phyloP scores from a whole-genome alignment of 345 rosid genomes.

The Brassica rapa region DNA sequence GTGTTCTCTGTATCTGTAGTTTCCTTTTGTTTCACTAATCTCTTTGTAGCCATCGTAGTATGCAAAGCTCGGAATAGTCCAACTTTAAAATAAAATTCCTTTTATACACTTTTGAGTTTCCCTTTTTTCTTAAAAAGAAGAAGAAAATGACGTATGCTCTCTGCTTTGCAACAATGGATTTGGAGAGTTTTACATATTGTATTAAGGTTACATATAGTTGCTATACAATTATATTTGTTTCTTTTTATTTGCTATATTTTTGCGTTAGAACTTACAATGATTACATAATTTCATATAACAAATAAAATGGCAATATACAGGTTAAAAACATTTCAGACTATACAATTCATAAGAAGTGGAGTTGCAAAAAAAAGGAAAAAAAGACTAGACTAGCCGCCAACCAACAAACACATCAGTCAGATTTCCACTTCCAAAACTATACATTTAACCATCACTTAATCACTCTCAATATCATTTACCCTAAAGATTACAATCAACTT shows the following conservation, averaged over 20 bases:
- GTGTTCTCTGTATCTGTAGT: constrained; percentile 2
- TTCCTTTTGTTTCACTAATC: constrained; percentile 9
- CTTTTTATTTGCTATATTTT: background rate
- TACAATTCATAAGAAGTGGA: constrained; percentile 12
- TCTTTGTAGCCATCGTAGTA: constrained; percentile 21
- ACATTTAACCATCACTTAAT: background rate
- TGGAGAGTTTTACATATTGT: background rate
- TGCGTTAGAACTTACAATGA: too few relatives aligned
- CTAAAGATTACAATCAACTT: background rate
- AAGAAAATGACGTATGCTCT: background rate
- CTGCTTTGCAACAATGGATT: background rate
- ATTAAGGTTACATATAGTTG: background rate
- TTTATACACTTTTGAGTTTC: background rate
- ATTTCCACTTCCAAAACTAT: constrained; percentile 19
- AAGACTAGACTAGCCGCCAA: constrained; percentile 16
- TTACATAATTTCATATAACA: background rate
- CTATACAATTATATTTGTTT: background rate
- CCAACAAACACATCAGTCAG: constrained; percentile 1
- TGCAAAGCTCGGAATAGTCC: constrained; percentile 25
- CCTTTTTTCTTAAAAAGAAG: background rate
- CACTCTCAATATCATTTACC: background rate
- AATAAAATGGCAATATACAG: background rate
- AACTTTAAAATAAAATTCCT: background rate
- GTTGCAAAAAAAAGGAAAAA: background rate
- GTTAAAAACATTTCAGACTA: too few relatives aligned